A percentile compares a stretch with the other conserved stretches of the same genome.
These are phyloP conservation scores for Globisporangium radiosum DNA, from an alignment of 352 stramenopile genomes.

Conservation along the genomic window DNA sequence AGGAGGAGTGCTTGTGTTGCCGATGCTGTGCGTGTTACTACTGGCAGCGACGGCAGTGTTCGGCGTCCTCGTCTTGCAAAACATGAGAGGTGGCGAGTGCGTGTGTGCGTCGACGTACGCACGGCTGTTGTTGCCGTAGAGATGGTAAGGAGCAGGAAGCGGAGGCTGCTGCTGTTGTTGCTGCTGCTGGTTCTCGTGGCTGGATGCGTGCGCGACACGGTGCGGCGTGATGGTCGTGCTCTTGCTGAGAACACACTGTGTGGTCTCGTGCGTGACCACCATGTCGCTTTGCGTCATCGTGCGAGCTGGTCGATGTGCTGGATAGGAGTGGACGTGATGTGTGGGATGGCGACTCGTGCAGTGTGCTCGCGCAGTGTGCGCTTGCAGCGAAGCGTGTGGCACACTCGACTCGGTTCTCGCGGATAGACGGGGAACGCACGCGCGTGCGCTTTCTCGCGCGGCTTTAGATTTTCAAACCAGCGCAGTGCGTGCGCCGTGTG, in stretches of 20 bases:
- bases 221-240: background rate
- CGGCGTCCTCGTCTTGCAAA: background rate
- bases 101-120: background rate
- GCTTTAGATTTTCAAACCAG: conserved; percentile 1
- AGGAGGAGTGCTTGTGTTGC: background rate
- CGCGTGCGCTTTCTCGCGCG: background rate
- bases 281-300: background rate
- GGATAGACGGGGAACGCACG: background rate
- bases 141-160: conserved; percentile 7
- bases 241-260: background rate
- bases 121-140: conserved; percentile 6
- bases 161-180: conserved; percentile 2
- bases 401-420: too few relatives aligned
- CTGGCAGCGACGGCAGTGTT: background rate
- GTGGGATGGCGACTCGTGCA: background rate
- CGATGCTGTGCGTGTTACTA: background rate
- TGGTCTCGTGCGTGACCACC: background rate
- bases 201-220: background rate
- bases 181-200: background rate
- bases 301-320: too few relatives aligned
- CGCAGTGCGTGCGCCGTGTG: background rate
- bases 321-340: background rate
- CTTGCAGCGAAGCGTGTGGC: too few relatives aligned
- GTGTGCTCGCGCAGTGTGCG: too few relatives aligned
- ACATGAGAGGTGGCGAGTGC: background rate